A percentile compares a stretch with the other conserved stretches of the same genome.
These are phyloP conservation scores for Solanum habrochaites DNA, from an alignment of 257 asterid genomes.

Conservation along the genomic window DNA sequence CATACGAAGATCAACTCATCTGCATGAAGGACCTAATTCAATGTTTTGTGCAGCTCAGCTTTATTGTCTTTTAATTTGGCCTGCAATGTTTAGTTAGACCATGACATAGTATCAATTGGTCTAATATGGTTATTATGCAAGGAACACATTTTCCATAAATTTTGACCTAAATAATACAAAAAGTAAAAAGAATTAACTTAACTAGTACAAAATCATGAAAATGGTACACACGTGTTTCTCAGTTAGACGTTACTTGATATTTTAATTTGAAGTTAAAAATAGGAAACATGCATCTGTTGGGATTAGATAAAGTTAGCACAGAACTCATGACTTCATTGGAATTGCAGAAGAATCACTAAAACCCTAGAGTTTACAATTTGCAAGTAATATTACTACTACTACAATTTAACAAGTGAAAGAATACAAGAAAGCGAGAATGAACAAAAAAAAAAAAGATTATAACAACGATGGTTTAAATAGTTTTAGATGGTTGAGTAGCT, in stretches of 20 bases:
- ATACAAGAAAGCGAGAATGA: background rate
- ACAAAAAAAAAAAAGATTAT: background rate
- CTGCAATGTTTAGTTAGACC: background rate
- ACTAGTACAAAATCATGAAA: background rate
- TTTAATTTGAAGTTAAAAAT: too few relatives aligned
- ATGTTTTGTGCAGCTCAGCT: background rate
- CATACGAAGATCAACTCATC: background rate
- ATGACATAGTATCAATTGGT: background rate
- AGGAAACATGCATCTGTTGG: background rate
- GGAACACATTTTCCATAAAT: background rate
- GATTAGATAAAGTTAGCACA: background rate
- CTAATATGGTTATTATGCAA: background rate
- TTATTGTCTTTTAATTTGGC: background rate
- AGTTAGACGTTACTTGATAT: background rate
- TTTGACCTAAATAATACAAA: background rate
- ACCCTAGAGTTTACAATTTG: background rate
- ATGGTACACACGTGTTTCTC: background rate
- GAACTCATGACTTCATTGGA: background rate
- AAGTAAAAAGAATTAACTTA: background rate
- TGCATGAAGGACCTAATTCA: background rate
- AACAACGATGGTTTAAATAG: background rate
- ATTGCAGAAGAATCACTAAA: background rate
- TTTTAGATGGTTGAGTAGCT: constrained; percentile 6
- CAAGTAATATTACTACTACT: background rate
- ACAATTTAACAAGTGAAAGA: background rate